Conservation (phyloP, 2,329 filamentous ascomycete genomes). For the Alternaria sp. region DNA sequence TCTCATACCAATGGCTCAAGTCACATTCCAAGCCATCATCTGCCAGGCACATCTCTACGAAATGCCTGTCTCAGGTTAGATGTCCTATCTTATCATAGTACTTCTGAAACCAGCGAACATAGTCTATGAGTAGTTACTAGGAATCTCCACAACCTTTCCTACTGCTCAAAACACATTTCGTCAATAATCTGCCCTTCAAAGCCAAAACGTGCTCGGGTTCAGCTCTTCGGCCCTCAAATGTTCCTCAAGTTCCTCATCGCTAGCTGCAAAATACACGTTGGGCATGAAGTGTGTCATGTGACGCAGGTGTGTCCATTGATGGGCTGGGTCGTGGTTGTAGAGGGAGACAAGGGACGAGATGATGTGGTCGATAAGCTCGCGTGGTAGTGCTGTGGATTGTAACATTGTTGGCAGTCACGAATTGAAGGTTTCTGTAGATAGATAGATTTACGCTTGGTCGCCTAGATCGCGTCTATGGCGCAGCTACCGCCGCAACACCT, state of each 20-base stretch:
- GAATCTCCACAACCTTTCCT: not conserved
- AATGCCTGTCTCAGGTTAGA: no score
- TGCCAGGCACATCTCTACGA: no score
- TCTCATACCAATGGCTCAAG: no score
- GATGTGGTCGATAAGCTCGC: constrained; percentile 15
- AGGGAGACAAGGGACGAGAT: constrained; percentile 10
- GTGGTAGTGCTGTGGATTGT: constrained; percentile 5
- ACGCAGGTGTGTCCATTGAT: constrained; percentile 19
- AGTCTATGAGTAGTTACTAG: not conserved
- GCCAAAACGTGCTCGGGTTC: not conserved
- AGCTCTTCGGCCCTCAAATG: not conserved
- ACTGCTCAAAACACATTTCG: not conserved
- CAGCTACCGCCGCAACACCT: not conserved
- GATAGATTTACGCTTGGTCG: no score
- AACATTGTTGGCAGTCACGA: not conserved
- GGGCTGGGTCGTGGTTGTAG: constrained; percentile 12
- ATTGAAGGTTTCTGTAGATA: not conserved
- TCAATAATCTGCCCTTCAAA: not conserved
- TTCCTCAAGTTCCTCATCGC: not conserved
- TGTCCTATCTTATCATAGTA: not conserved
- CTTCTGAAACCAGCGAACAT: not conserved
- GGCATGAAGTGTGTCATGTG: constrained; percentile 5
- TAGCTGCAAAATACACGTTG: no score
- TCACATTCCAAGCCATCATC: no score
- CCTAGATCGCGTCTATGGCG: not conserved